phyloP scores from a whole-genome alignment of 306 rosid genomes.

The Quercus bicolor region DNA sequence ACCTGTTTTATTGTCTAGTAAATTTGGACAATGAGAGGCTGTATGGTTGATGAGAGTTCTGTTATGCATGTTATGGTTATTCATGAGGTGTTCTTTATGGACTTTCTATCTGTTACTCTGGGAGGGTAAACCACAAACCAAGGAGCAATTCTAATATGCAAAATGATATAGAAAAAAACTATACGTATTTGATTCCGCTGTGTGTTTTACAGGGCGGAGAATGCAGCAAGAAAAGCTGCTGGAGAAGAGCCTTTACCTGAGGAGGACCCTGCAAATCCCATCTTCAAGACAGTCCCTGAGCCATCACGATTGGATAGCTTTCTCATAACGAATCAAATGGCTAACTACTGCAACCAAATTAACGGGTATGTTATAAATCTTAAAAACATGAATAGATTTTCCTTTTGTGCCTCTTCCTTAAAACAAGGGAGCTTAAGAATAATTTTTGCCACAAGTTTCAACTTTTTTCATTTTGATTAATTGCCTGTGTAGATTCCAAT shows the following conservation, averaged over 20 bases:
- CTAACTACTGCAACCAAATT: constrained; percentile 96
- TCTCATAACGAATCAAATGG: constrained; percentile 87
- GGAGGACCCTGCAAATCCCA: constrained; percentile 89
- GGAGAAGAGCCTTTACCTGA: constrained; percentile 94
- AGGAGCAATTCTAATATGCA: neutral
- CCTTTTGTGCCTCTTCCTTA: neutral
- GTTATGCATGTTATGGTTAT: neutral
- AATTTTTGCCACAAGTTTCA: neutral
- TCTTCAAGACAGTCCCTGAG: constrained; percentile 80
- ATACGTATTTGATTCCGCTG: neutral
- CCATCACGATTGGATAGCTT: constrained; percentile 96
- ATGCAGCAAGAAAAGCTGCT: constrained; percentile 67
- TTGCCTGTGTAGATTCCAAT: neutral
- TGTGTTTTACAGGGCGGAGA: constrained; percentile 62
- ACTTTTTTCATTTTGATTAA: neutral
- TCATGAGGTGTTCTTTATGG: neutral
- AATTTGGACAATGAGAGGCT: neutral
- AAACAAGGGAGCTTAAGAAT: neutral
- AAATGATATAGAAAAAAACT: neutral
- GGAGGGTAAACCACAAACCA: neutral
- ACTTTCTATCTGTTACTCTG: neutral
- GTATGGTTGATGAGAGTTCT: neutral
- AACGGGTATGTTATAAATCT: constrained; percentile 65
- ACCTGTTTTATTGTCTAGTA: neutral
- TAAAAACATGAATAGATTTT: neutral